These are phyloP conservation scores for Lactifluus rugatus DNA, from an alignment of 768 basidiomycete genomes.

Conservation along the genomic window DNA sequence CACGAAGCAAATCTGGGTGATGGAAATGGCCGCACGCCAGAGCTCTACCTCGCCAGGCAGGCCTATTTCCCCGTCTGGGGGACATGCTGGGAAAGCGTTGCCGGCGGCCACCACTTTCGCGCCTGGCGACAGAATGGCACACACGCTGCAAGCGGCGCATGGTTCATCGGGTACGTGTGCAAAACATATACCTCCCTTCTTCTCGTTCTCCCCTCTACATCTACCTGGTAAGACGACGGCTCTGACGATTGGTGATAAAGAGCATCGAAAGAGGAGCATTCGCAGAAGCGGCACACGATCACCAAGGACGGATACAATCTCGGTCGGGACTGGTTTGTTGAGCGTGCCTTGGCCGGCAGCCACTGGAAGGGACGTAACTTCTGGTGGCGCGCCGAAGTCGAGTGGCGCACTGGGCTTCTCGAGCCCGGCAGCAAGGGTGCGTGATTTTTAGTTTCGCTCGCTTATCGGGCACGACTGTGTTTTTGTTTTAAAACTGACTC, in stretches of 20 bases:
- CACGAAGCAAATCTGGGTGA: slow-evolving; percentile 81
- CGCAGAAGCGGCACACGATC: slow-evolving; percentile 60
- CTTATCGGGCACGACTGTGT: neutral
- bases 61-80: slow-evolving; percentile 71
- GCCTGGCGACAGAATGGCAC: slow-evolving; percentile 87
- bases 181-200: neutral
- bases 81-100: slow-evolving; percentile 81
- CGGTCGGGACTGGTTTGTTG: slow-evolving; percentile 72
- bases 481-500: neutral
- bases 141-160: slow-evolving; percentile 58
- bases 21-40: slow-evolving; percentile 57
- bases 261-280: slow-evolving; percentile 67
- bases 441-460: slow-evolving; percentile 11
- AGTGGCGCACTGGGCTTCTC: slow-evolving; percentile 64
- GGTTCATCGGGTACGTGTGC: slow-evolving; percentile 57
- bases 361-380: slow-evolving; percentile 42
- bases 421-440: slow-evolving; percentile 59
- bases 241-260: slow-evolving; percentile 27
- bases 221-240: too few species aligned
- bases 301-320: slow-evolving; percentile 71
- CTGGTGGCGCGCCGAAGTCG: slow-evolving; percentile 70
- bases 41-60: slow-evolving; percentile 69
- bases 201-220: neutral
- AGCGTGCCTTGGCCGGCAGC: slow-evolving; percentile 49
- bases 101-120: slow-evolving; percentile 83